Evolutionary conservation across 345 rosid species (phyloP).

Genomic region (Pistacia vera): DNA sequence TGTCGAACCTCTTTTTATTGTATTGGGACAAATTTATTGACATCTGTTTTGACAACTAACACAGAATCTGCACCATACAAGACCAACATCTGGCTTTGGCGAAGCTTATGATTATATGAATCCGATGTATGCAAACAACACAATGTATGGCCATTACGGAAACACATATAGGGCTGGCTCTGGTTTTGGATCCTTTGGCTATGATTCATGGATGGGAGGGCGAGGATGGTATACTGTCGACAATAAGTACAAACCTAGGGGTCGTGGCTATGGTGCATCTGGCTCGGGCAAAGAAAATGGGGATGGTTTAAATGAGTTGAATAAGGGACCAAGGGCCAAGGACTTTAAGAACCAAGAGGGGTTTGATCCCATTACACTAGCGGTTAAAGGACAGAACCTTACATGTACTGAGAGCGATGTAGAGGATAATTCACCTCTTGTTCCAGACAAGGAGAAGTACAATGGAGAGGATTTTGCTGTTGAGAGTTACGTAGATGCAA

Average conservation of each 20-base stretch:
- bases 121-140: slow-evolving; percentile 49
- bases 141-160: slow-evolving; percentile 62
- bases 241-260: slow-evolving; percentile 53
- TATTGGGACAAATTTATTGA: background rate
- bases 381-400: slow-evolving; percentile 36
- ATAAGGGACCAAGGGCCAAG: slow-evolving; percentile 73
- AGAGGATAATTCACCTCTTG: slow-evolving; percentile 32
- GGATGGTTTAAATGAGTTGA: slow-evolving; percentile 78
- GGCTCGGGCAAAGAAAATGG: slow-evolving; percentile 60
- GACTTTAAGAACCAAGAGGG: slow-evolving; percentile 50
- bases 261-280: slow-evolving; percentile 39
- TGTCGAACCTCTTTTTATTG: background rate
- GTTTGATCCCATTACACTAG: slow-evolving; percentile 26
- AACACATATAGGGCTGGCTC: slow-evolving; percentile 41
- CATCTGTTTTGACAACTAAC: slow-evolving; percentile 4
- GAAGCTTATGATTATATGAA: slow-evolving; percentile 52
- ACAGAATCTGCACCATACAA: slow-evolving; percentile 44
- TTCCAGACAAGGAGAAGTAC: slow-evolving; percentile 45
- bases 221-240: slow-evolving; percentile 61
- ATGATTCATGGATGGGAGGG: slow-evolving; percentile 64
- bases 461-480: slow-evolving; percentile 51
- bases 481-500: slow-evolving; percentile 52
- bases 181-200: slow-evolving; percentile 56
- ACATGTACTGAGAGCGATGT: slow-evolving; percentile 25
- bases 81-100: slow-evolving; percentile 42